A percentile compares a stretch with the other conserved stretches of the same genome.
These are phyloP conservation scores for Theobroma grandiflorum DNA, from an alignment of 441 rosid genomes.

Conservation along the genomic window DNA sequence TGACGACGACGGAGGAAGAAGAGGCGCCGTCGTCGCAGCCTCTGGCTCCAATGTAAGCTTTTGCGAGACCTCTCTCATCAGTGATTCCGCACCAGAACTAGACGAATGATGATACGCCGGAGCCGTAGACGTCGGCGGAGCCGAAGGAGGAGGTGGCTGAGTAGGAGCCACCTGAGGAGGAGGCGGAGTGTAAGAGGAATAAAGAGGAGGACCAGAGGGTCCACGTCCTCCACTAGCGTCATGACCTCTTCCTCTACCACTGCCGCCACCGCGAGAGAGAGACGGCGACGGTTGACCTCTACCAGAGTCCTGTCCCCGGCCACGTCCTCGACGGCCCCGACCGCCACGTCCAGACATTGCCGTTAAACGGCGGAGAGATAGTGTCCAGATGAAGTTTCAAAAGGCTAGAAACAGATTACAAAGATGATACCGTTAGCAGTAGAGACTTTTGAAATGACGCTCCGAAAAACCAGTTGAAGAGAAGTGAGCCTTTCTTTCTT, in stretches of 20 bases:
- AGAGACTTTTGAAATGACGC: background rate
- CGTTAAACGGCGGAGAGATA: background rate
- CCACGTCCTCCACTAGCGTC: constrained; percentile 27
- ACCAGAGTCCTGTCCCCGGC: no score
- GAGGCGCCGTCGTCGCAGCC: background rate
- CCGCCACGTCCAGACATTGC: constrained; percentile 44
- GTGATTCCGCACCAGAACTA: background rate
- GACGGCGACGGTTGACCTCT: background rate
- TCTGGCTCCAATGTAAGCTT: constrained; percentile 32
- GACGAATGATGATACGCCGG: constrained; percentile 21
- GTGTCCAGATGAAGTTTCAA: background rate
- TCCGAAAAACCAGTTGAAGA: no score
- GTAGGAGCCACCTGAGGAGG: constrained; percentile 20
- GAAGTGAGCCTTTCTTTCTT: background rate
- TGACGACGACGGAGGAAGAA: constrained; percentile 52
- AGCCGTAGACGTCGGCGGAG: constrained; percentile 4
- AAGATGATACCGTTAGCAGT: background rate
- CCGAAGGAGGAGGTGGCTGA: background rate
- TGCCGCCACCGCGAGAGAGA: constrained; percentile 31
- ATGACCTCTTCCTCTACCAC: constrained; percentile 36
- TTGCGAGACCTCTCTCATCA: constrained; percentile 13
- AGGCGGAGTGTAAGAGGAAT: constrained; percentile 34
- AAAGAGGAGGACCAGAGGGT: constrained; percentile 20
- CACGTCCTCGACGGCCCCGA: background rate
- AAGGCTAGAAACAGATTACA: background rate